Evolutionary conservation across 73 alveolate species (phyloP), one percentile per base, ranked within the genome.

Genomic region (Paramecium sexaurelia): DNA sequence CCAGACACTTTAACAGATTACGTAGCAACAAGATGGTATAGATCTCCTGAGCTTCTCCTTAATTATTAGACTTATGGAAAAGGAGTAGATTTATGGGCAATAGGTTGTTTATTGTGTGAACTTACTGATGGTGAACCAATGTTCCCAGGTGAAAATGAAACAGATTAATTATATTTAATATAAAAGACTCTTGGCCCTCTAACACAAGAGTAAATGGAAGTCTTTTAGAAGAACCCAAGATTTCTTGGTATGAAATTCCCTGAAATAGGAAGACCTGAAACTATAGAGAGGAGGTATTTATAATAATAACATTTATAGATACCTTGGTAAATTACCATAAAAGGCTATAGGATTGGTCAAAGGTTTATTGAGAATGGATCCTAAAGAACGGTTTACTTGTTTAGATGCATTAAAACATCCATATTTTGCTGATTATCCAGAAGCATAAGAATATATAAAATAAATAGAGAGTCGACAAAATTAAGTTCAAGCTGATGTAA

Each of bases 21-120:
- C 56, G 97, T 94, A 7, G 97, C 97, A 11, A 94, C 97, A 10
- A 94, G 97, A 61, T 94, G 97, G 97, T 94, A 94, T 91, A 39
- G 97, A 91, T 93, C 97, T 22, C 97, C 97, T 55, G 97, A 94
- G 75, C 91, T 94, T 35, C 73, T 94, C 37, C 61, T 95, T 10
- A 69, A 66, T 19, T 55, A 88, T 43, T 39, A 75, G 11, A 26
- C 27, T 11, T 96, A 96, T 86, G 95, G 97, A 5, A 94, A 92
- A 33, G 97, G 94, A 82, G 98, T 96, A 7, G 99, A 96, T 92
- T 85, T 93, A 37, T 96, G 99, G 86, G 99, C 99, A 11, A 95
- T 96, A 27, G 99, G 99, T 26, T 97, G 99, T 90, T 93, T 97
- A 37, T 95, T 97, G 98, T 99, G 99, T n/a, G 99, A 97, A 93